Percentiles rank a stretch among this genome's conserved stretches.
These are phyloP conservation scores for Penicillium sp. DNA, from an alignment of 2,329 filamentous ascomycete genomes.

Conservation along the genomic window DNA sequence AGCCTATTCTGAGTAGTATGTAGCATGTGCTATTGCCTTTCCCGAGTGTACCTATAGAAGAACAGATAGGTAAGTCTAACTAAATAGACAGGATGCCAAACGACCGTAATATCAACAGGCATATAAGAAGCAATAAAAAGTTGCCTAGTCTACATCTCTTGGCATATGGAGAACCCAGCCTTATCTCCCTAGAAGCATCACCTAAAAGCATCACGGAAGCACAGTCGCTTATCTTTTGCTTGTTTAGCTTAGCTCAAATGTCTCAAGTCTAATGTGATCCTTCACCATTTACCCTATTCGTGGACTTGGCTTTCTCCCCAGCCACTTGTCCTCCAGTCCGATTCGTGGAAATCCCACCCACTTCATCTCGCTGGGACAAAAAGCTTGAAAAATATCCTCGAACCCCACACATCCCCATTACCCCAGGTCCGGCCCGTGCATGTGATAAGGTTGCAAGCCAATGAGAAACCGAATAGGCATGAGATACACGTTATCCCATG, in stretches of 20 bases:
- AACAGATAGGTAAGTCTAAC: background rate
- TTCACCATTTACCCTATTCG: conserved; percentile 20
- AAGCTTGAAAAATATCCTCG: conserved; percentile 25
- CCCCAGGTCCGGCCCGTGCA: conserved; percentile 13
- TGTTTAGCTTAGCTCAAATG: background rate
- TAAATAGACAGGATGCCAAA: background rate
- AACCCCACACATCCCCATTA: conserved; percentile 23
- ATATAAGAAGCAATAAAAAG: background rate
- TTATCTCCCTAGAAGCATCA: background rate
- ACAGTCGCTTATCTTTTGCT: background rate
- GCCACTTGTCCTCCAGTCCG: conserved; percentile 4
- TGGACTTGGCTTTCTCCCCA: conserved; percentile 22
- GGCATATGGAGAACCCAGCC: background rate
- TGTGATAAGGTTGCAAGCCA: conserved; percentile 6
- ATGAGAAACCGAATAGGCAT: conserved; percentile 2
- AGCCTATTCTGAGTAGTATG: background rate
- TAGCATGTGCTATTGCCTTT: background rate
- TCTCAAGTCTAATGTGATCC: background rate
- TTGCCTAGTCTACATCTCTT: background rate
- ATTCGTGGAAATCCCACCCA: conserved; percentile 26
- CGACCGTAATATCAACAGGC: background rate
- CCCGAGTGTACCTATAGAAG: background rate
- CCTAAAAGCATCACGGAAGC: background rate
- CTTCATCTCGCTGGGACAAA: conserved; percentile 9
- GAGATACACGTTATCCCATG: conserved; percentile 2